A percentile compares a stretch with the other conserved stretches of the same genome.
Conservation (phyloP, 1,284 basidiomycete species). For the Dichomitus squalens region DNA sequence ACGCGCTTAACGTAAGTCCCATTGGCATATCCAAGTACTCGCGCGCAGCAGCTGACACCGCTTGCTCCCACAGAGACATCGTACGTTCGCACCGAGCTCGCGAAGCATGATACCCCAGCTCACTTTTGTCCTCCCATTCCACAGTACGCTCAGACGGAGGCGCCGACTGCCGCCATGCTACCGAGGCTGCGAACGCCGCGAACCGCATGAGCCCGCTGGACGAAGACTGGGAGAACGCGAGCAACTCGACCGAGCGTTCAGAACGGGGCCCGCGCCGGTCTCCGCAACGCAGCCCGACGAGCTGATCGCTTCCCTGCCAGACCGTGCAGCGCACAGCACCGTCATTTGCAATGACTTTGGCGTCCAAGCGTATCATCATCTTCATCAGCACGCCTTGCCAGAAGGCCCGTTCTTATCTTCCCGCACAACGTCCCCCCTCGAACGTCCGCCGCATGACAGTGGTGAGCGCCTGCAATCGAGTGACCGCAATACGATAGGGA, state of each 20-base stretch:
- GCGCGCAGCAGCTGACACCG: conserved; percentile 22
- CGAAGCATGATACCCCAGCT: conserved; percentile 11
- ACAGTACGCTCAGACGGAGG: conserved; percentile 82
- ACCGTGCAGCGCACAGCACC: not conserved
- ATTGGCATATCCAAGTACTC: conserved; percentile 1
- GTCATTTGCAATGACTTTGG: conserved; percentile 1
- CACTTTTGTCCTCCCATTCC: conserved; percentile 16
- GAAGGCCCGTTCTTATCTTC: not conserved
- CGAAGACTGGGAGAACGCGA: conserved; percentile 35
- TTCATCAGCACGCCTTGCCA: conserved; percentile 1
- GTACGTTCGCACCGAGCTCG: conserved; percentile 31
- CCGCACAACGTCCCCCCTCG: conserved; percentile 12
- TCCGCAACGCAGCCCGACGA: conserved; percentile 15
- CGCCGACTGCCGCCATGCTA: conserved; percentile 61
- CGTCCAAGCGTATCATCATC: conserved; percentile 1
- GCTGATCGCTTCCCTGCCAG: conserved; percentile 11
- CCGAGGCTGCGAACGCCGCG: conserved; percentile 32
- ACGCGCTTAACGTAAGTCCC: conserved; percentile 87
- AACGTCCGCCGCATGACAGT: not conserved
- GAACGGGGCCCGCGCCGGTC: conserved; percentile 27
- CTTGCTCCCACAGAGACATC: conserved; percentile 34
- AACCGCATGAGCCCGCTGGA: conserved; percentile 31
- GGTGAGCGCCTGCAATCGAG: not conserved
- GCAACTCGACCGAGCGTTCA: conserved; percentile 31
- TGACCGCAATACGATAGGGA: not conserved